Evolutionary conservation across 306 rosid genomes (phyloP).

Genomic region (Coriaria nepalensis): DNA sequence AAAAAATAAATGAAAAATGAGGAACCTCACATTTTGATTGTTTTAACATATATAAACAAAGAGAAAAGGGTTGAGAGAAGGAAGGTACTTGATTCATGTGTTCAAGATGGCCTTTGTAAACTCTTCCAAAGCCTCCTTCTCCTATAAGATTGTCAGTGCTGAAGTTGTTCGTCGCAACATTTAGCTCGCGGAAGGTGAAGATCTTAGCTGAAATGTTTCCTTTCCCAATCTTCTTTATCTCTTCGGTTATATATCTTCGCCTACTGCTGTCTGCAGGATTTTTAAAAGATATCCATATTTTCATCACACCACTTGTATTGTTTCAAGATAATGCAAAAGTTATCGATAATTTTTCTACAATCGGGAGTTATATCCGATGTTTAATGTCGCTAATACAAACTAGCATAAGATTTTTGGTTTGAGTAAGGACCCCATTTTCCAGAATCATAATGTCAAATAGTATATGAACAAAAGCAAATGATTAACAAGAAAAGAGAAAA

Average conservation of each 20-base stretch:
- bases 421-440: too few relatives aligned
- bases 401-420: too few relatives aligned
- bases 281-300: background rate
- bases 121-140: constrained; percentile 93
- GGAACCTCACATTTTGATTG: background rate
- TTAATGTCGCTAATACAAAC: too few relatives aligned
- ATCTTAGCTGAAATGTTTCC: constrained; percentile 51
- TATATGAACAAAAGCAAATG: constrained; percentile 1
- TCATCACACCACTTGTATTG: too few relatives aligned
- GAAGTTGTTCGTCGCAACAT: constrained; percentile 63
- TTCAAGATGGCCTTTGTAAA: constrained; percentile 52
- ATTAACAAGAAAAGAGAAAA: background rate
- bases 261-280: constrained; percentile 31
- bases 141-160: constrained; percentile 50
- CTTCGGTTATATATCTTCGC: constrained; percentile 39
- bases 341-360: too few relatives aligned
- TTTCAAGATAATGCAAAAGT: too few relatives aligned
- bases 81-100: constrained; percentile 38
- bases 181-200: constrained; percentile 46
- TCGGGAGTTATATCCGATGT: too few relatives aligned
- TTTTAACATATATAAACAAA: constrained; percentile 3
- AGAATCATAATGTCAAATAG: background rate
- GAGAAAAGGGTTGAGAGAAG: background rate
- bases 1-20: background rate
- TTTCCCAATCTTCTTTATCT: constrained; percentile 45